phyloP scores from a whole-genome alignment of 1,284 basidiomycete species.

The Sanghuangporus baumii region DNA sequence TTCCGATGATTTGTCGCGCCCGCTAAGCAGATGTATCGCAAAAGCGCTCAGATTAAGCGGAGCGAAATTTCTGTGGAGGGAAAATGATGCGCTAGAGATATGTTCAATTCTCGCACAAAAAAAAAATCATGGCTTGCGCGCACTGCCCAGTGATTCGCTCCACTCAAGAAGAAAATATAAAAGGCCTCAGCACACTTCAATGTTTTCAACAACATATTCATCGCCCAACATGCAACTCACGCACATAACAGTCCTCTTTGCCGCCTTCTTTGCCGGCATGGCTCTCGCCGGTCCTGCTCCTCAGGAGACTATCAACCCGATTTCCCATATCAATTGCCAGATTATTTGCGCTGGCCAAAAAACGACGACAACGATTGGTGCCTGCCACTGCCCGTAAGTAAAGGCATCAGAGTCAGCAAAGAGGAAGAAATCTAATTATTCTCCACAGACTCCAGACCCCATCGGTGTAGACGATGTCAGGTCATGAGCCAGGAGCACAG shows the following conservation, averaged over 20 bases:
- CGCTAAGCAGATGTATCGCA: too few species aligned
- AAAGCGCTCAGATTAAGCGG: too few species aligned
- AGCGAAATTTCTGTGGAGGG: too few species aligned
- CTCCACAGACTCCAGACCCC: not conserved
- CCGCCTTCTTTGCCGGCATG: not conserved
- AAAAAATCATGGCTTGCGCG: too few species aligned
- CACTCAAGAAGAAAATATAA: not conserved
- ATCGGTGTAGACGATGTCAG: not conserved
- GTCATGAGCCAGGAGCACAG: too few species aligned
- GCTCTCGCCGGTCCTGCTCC: not conserved
- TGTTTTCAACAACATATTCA: not conserved
- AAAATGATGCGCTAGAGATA: too few species aligned
- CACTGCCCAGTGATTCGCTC: too few species aligned
- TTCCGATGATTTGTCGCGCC: too few species aligned
- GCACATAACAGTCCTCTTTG: not conserved
- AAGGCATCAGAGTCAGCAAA: not conserved
- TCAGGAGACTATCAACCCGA: not conserved
- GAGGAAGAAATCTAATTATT: not conserved
- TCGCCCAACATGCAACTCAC: not conserved
- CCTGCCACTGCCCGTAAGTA: not conserved
- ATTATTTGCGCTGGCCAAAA: not conserved
- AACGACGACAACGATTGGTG: not conserved
- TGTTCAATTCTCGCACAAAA: too few species aligned
- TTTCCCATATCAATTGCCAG: not conserved
- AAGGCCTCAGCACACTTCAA: not conserved